Evolutionary conservation across 164 flowering plant genomes (phyloP).

Genomic region (Paratinospora sagittata): DNA sequence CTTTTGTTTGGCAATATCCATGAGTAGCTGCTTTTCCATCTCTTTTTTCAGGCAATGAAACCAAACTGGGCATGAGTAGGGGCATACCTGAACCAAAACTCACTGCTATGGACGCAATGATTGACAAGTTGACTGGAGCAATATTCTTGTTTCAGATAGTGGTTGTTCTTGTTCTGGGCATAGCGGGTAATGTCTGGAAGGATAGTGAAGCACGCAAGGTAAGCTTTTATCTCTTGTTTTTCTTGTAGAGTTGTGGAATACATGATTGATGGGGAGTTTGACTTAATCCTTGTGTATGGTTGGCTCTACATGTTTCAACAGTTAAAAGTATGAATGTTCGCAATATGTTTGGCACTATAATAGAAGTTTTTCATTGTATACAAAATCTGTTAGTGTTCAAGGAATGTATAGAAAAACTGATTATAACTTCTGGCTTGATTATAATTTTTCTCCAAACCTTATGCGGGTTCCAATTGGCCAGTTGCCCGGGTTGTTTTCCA

Average conservation of each 20-base stretch:
- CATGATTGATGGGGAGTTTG: background rate
- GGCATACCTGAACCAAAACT: slow-evolving; percentile 96
- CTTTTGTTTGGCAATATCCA: background rate
- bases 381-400: too few relatives aligned
- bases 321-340: background rate
- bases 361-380: too few relatives aligned
- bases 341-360: too few relatives aligned
- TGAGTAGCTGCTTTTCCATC: background rate
- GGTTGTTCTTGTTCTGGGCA: slow-evolving; percentile 88
- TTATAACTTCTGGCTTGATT: too few relatives aligned
- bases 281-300: too few relatives aligned
- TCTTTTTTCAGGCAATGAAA: slow-evolving; percentile 71
- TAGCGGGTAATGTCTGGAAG: slow-evolving; percentile 98
- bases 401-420: too few relatives aligned
- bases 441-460: too few relatives aligned
- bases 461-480: too few relatives aligned
- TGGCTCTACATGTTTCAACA: background rate
- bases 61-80: slow-evolving; percentile 96
- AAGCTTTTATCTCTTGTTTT: slow-evolving; percentile 8
- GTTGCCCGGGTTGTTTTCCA: too few relatives aligned
- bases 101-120: slow-evolving; percentile 95
- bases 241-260: background rate
- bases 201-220: slow-evolving; percentile 97
- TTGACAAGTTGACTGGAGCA: slow-evolving; percentile 97
- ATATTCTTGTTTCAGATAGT: slow-evolving; percentile 95